Base-by-base conservation (phyloP, 768 basidiomycete genomes). In the Suillus tomentosus region DNA sequence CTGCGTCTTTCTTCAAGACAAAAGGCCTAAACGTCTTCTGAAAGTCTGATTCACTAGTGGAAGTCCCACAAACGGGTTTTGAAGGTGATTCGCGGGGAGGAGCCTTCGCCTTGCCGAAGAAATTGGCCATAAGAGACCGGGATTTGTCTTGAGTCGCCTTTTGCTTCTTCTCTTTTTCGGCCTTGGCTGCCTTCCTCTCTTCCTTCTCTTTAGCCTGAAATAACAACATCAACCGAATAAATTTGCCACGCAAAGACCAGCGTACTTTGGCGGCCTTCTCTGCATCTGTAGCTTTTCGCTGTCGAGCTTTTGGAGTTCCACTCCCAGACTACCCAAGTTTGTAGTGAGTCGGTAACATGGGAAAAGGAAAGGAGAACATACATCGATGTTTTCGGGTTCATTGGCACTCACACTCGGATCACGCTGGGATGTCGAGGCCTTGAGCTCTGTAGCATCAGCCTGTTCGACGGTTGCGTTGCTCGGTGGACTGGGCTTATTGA, bases 11-110 rank as follows among this genome's bases (percentile, higher is more conserved):
- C 79, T 91, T 93, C 64, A 91, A 68, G 5, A 85, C 80, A 73
- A 94, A 96, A 1, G 93, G 88, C 68, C 85, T 88, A 80, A 97
- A 97, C 1, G 81, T 80, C 68, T 79, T 85, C 61, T 89, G 83
- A 68, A 93, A 96, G 54, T 95, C 90, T 17, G 84, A 84, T 36
- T 80, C 79, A 2, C 74, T 67, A 37, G 70, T 72, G 7, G 80
- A 80, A 54, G 85, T 64, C 15, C 64, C 64, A 19, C 66, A 73
- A 51, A 73, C 62, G 10, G 76, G 71, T 42, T 71, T 74, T 24
- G 67, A 47, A 66, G 70, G 48, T 61, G 66, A 69, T 69, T 70
- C 54, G 63, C 65, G 61, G 67, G 62, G 45, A 64, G 70, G 56
- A n/a, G 74, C 62, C 68, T 85, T 86, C 10, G 84, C 73, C 71